Percentiles rank a stretch among this genome's conserved stretches.
Evolutionary conservation across 2,329 filamentous ascomycete genomes (phyloP).

Genomic region (Epichloe gansuensis): DNA sequence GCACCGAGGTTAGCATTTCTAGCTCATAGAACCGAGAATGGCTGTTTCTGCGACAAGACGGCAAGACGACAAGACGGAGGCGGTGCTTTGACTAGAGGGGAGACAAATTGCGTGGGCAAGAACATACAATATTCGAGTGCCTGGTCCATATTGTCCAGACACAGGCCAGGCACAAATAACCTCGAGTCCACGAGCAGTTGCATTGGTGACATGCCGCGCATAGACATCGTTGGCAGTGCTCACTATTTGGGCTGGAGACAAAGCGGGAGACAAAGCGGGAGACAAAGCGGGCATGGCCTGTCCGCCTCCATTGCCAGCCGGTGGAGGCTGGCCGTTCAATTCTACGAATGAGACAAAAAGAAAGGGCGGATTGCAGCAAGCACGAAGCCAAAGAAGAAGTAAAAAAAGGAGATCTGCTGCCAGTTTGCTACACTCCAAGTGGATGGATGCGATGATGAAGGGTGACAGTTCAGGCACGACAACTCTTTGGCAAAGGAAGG

Average conservation of each 20-base stretch:
- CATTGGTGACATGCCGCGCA: background rate
- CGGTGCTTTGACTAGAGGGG: background rate
- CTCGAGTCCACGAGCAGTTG: slow-evolving; percentile 12
- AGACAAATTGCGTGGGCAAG: background rate
- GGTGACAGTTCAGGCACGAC: background rate
- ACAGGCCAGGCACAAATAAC: slow-evolving; percentile 46
- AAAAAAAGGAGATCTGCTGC: background rate
- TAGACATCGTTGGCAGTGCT: background rate
- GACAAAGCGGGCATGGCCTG: slow-evolving; percentile 5
- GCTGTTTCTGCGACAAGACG: background rate
- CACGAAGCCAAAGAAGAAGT: background rate
- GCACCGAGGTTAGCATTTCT: background rate
- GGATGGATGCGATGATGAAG: background rate
- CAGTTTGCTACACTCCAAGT: background rate
- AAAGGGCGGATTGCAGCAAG: background rate
- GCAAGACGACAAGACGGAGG: background rate
- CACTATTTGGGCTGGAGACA: background rate
- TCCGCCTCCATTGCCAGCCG: background rate
- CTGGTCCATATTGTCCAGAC: slow-evolving; percentile 43
- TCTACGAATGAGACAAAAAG: background rate
- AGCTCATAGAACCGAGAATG: too few relatives aligned
- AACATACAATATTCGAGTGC: slow-evolving; percentile 37
- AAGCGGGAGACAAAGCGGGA: slow-evolving; percentile 5
- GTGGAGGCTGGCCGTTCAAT: background rate
- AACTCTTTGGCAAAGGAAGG: too few relatives aligned